Evolutionary conservation across 2,329 filamentous ascomycete species (phyloP), one percentile per base, ranked within the genome.

Genomic region (Daldinia eschscholtzii): DNA sequence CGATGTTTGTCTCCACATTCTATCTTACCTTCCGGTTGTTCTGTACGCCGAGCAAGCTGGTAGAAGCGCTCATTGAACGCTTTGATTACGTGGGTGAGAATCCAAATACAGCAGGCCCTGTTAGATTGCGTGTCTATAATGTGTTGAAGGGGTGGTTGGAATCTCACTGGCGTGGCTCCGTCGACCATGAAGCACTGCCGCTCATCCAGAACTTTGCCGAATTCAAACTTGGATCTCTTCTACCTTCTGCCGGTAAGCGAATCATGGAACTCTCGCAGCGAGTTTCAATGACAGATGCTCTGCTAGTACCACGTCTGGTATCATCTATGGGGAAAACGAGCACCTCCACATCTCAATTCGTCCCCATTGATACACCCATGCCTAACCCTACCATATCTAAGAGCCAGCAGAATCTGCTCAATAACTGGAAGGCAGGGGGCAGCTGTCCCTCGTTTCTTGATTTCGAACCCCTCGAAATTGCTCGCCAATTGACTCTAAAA

Each of bases 91-190:
- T 97, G 41, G 92, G 89, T 12, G 92, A 96, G 67, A 92, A 91
- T 55, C 88, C 90, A 23, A 87, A 90, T 65, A 88, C 94, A 70
- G 90, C 94, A 23, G 88, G 86, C 2, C 93, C 95, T 0, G 95
- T 98, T 23, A 90, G 94, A 57, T 84, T 99, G 55, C 89, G 96
- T 58, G 93, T 98, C 1, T 98, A 97, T 83, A 98, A 99, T 78
- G 91, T 94, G 64, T 93, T 99, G 85, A 99, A 99, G 81, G 92
- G 93, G 46, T 99, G 96, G 96, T 84, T 99, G 20, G 96, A 98
- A 82, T 96, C 92, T 6, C 94, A 99, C 80, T 99, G 96, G 95
- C 89, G 92, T 55, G 89, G 93, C 70, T 89, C 93, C 66, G 89
- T 90, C 10, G 96, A 99, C 78, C 88, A 88, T 60, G 86, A 89